Evolutionary conservation across 495 filamentous ascomycete species (phyloP).

Genomic region (Amniculicola lignicola): DNA sequence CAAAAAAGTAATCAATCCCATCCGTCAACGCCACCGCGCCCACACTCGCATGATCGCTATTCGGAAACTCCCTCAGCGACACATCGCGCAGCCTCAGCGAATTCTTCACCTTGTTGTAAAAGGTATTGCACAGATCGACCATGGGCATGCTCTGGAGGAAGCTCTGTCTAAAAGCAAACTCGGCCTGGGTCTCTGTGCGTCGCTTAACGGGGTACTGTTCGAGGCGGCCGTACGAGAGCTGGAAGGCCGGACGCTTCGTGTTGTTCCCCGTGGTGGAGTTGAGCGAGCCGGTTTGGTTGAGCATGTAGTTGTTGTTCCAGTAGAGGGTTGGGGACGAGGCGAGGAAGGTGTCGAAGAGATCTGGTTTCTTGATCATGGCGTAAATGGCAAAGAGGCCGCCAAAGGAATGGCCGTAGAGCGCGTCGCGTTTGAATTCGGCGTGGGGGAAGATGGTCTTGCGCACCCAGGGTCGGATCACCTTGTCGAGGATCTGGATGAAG

Average conservation of each 20-base stretch:
- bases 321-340: slow-evolving; percentile 9
- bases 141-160: slow-evolving; percentile 10
- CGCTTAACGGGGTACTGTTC: slow-evolving; percentile 20
- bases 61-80: slow-evolving; percentile 17
- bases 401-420: slow-evolving; percentile 25
- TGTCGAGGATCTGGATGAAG: slow-evolving; percentile 22
- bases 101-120: slow-evolving; percentile 12
- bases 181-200: slow-evolving; percentile 15
- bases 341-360: slow-evolving; percentile 26
- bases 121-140: not conserved
- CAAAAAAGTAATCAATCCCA: slow-evolving; percentile 29
- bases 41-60: slow-evolving; percentile 26
- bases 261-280: not conserved
- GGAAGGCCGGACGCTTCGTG: slow-evolving; percentile 12
- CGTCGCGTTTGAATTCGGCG: slow-evolving; percentile 17
- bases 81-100: slow-evolving; percentile 12
- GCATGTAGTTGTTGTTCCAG: slow-evolving; percentile 26
- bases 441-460: slow-evolving; percentile 10
- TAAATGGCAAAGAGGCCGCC: slow-evolving; percentile 25
- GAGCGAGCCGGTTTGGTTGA: slow-evolving; percentile 6
- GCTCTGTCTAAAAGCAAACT: slow-evolving; percentile 5
- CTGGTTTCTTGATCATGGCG: slow-evolving; percentile 8
- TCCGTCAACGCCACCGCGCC: slow-evolving; percentile 15
- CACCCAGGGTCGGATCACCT: slow-evolving; percentile 12
- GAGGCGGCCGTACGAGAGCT: slow-evolving; percentile 18